A percentile compares a stretch with the other conserved stretches of the same genome.
Evolutionary conservation across 2,329 filamentous ascomycete species (phyloP).

Genomic region (Incumbomyces delicatus): DNA sequence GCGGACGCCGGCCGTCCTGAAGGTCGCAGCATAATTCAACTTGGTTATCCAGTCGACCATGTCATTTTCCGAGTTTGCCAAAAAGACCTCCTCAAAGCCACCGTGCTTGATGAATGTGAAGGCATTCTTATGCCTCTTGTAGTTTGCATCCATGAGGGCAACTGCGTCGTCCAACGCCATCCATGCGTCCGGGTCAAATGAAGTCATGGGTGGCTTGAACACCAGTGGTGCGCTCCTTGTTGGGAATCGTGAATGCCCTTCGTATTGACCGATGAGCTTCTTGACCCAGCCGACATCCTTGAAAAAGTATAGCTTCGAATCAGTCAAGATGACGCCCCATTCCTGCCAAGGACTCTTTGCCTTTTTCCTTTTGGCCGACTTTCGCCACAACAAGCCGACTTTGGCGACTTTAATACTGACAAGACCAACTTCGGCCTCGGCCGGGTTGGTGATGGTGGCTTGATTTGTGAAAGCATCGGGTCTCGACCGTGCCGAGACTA

Average conservation of each 20-base stretch:
- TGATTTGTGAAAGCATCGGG: slow-evolving; percentile 93
- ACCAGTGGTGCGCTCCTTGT: slow-evolving; percentile 67
- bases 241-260: slow-evolving; percentile 66
- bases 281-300: slow-evolving; percentile 90
- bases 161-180: slow-evolving; percentile 93
- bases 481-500: slow-evolving; percentile 83
- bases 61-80: slow-evolving; percentile 82
- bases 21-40: slow-evolving; percentile 91
- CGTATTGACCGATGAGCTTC: slow-evolving; percentile 77
- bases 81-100: slow-evolving; percentile 77
- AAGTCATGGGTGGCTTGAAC: slow-evolving; percentile 79
- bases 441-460: slow-evolving; percentile 70
- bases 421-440: slow-evolving; percentile 80
- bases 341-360: slow-evolving; percentile 95
- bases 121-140: slow-evolving; percentile 89
- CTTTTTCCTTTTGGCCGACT: slow-evolving; percentile 88
- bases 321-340: slow-evolving; percentile 93
- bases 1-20: slow-evolving; percentile 79
- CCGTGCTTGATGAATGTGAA: slow-evolving; percentile 84
- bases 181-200: slow-evolving; percentile 87
- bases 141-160: slow-evolving; percentile 72
- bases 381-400: slow-evolving; percentile 88
- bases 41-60: slow-evolving; percentile 96
- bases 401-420: slow-evolving; percentile 98
- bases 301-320: slow-evolving; percentile 96